These are phyloP conservation scores for Fusarium odoratissimum DNA, from an alignment of 2,329 filamentous ascomycete species.

Conservation along the genomic window DNA sequence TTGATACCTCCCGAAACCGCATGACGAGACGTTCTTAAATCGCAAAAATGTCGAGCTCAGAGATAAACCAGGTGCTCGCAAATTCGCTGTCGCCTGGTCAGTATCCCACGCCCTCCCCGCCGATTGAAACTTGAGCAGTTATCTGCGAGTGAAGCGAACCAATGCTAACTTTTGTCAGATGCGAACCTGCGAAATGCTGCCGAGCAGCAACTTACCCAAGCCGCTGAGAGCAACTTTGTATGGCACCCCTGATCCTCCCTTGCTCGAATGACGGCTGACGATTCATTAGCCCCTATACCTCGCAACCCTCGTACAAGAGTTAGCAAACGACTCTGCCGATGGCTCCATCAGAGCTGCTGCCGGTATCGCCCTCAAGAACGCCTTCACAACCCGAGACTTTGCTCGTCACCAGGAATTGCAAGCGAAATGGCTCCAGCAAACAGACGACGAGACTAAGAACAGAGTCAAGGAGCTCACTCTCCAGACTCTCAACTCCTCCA, in stretches of 20 bases:
- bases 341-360: slow-evolving; percentile 91
- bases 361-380: slow-evolving; percentile 97
- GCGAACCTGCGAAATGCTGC: slow-evolving; percentile 88
- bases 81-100: slow-evolving; percentile 95
- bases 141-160: slow-evolving; percentile 18
- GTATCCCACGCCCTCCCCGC: slow-evolving; percentile 50
- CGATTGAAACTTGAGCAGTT: slow-evolving; percentile 6
- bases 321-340: slow-evolving; percentile 88
- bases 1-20: slow-evolving; percentile 48
- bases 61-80: slow-evolving; percentile 97
- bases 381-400: slow-evolving; percentile 93
- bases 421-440: slow-evolving; percentile 89
- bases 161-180: slow-evolving; percentile 69
- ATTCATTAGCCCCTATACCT: slow-evolving; percentile 84
- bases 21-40: slow-evolving; percentile 52
- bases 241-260: slow-evolving; percentile 47
- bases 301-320: slow-evolving; percentile 89
- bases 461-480: slow-evolving; percentile 92
- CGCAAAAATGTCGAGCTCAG: slow-evolving; percentile 77
- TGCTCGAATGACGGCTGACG: slow-evolving; percentile 41
- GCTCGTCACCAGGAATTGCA: slow-evolving; percentile 89
- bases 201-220: slow-evolving; percentile 92
- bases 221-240: slow-evolving; percentile 96
- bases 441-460: slow-evolving; percentile 83
- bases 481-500: slow-evolving; percentile 83